Base-by-base conservation (phyloP, 164 flowering plant species). In the Brasenia schreberi region DNA sequence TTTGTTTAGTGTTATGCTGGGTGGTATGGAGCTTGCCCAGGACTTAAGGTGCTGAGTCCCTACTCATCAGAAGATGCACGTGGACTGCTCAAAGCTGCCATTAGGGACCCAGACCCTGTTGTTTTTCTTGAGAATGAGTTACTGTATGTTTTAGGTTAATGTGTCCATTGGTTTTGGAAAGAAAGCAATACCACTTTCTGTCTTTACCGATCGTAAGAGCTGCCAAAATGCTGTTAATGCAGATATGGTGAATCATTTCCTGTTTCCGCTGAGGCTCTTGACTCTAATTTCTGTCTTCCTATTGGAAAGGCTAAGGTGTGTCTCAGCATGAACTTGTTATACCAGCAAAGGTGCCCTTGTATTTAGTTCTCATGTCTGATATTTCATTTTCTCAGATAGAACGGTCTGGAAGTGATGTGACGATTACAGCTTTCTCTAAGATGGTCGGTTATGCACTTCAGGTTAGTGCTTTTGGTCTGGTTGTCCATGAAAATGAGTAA, bases 181-280 rank as follows among this genome's bases (percentile, higher is more conserved):
- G 53, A 14, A 49, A 49, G 16, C 10, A 9, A 49, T 49, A 9
- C 56, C 16, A 61, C 7, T 61, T 61, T 18, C 63, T 18, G 19
- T 61, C 16, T 12, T 18, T 58, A 12, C 17, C 17, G 60, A 58
- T 58, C 60, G 16, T 58, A 4, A 58, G 18, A 58, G 2, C 60
- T 14, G 60, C 18, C 18, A 58, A 12, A 2, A 58, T 58, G 60
- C 4, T 62, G 10, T 45, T 69, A 49, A 19, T 73, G 63, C 73
- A 93, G 98, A 72, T 93, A 93, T 79, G 98, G 98, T 49, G 93
- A 90, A 66, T 81, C 90, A 61, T 93, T 93, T 76, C 92, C 95
- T 43, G 82, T 93, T 71, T 84, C 93, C 7, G 95, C 77, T 6
- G 99, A 91, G 78, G 96, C 49, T 68, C 88, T 91, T 66, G 99